Percentiles rank a stretch among this genome's conserved stretches.
phyloP scores from a whole-genome alignment of 108 stramenopile genomes.

The Conticribra guillardii region DNA sequence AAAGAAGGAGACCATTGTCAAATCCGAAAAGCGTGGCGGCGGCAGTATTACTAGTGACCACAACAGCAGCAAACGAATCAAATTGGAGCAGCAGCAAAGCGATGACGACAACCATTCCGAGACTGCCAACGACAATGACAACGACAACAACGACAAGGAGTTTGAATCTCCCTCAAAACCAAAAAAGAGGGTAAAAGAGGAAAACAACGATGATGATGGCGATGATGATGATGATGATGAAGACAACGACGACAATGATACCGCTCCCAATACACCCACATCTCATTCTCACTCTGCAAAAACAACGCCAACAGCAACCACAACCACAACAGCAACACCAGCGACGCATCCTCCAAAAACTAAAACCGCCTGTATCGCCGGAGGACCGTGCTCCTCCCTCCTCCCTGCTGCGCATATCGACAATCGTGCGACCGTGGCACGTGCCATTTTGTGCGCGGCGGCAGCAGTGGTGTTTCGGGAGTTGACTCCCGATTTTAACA shows the following conservation, averaged over 20 bases:
- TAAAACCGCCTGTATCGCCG: not conserved
- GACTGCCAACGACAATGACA: not conserved
- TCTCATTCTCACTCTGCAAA: too few relatives aligned
- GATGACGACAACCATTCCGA: not conserved
- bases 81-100: not conserved
- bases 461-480: constrained; percentile 65
- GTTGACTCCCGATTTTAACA: constrained; percentile 59
- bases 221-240: not conserved
- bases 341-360: not conserved
- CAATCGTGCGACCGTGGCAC: constrained; percentile 35
- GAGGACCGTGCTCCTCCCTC: not conserved
- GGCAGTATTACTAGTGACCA: not conserved
- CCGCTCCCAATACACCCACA: too few relatives aligned
- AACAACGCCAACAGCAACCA: not conserved
- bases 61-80: not conserved
- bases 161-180: not conserved
- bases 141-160: not conserved
- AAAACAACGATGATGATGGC: not conserved
- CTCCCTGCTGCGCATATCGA: not conserved
- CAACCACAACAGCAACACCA: not conserved
- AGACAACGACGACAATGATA: too few relatives aligned
- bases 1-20: not conserved
- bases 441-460: constrained; percentile 75
- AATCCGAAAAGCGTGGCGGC: not conserved
- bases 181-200: not conserved